Conservation (phyloP, 306 rosid genomes). For the Alnus rubra region DNA sequence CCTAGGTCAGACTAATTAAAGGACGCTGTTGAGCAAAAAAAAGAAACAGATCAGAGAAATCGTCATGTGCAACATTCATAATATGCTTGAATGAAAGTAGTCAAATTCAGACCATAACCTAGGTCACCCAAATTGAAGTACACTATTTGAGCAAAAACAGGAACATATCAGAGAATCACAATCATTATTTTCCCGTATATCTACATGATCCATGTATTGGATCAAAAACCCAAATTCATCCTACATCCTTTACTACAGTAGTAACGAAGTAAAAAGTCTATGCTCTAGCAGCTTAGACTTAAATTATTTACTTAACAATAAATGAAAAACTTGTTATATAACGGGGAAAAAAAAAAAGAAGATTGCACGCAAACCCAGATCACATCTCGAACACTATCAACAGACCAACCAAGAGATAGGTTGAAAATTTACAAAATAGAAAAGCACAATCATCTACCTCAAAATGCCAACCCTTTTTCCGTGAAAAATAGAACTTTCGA, state of each 20-base stretch:
- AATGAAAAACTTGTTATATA: not conserved
- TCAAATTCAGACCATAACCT: slow-evolving; percentile 10
- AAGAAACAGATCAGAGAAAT: not conserved
- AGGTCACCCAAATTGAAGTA: not conserved
- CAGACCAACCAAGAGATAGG: slow-evolving; percentile 5
- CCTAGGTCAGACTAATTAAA: not conserved
- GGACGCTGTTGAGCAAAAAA: not conserved
- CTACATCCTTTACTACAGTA: not conserved
- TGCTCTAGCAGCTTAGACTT: slow-evolving; percentile 9
- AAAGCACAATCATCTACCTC: slow-evolving; percentile 24
- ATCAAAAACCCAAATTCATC: not conserved
- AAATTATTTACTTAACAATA: not conserved
- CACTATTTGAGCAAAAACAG: not conserved
- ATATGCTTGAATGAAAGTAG: not conserved
- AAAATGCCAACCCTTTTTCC: slow-evolving; percentile 27
- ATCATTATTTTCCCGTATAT: not conserved
- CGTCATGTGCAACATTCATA: not conserved
- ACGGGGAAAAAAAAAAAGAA: not conserved
- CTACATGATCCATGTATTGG: not conserved
- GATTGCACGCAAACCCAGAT: slow-evolving; percentile 16
- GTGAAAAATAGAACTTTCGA: slow-evolving; percentile 11
- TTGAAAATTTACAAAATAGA: slow-evolving; percentile 9
- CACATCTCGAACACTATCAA: not conserved
- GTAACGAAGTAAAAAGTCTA: not conserved
- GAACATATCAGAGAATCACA: not conserved